These are phyloP conservation scores for Fraxinus pennsylvanica DNA, from an alignment of 257 asterid genomes.

Conservation along the genomic window DNA sequence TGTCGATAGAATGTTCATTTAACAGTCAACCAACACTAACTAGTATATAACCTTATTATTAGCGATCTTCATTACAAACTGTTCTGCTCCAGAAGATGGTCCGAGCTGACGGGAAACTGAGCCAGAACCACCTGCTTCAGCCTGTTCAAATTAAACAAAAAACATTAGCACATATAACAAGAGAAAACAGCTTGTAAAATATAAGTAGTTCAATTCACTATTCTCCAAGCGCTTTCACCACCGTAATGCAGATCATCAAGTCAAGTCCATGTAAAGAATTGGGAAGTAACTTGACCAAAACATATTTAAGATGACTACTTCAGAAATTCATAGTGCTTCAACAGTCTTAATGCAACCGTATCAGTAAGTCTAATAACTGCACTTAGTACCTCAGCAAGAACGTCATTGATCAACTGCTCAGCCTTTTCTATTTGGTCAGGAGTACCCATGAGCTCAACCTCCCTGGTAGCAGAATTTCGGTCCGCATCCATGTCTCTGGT, in stretches of 20 bases:
- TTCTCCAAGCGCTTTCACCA: not conserved
- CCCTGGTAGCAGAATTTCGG: slow-evolving; percentile 63
- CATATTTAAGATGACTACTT: not conserved
- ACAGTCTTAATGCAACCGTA: not conserved
- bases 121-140: slow-evolving; percentile 88
- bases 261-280: not conserved
- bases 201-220: slow-evolving; percentile 1
- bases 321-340: not conserved
- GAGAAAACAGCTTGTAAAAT: not conserved
- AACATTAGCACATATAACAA: slow-evolving; percentile 18
- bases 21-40: not conserved
- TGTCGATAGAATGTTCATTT: not conserved
- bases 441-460: slow-evolving; percentile 72
- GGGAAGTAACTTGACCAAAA: not conserved
- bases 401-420: slow-evolving; percentile 65
- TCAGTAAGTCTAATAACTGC: not conserved
- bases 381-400: slow-evolving; percentile 64
- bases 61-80: slow-evolving; percentile 62
- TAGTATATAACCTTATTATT: slow-evolving; percentile 64
- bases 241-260: not conserved
- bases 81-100: slow-evolving; percentile 66
- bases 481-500: slow-evolving; percentile 88
- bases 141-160: slow-evolving; percentile 44
- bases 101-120: slow-evolving; percentile 61
- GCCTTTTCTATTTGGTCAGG: slow-evolving; percentile 78